phyloP scores from a whole-genome alignment of 768 basidiomycete genomes.

The Leccinum obscurum region DNA sequence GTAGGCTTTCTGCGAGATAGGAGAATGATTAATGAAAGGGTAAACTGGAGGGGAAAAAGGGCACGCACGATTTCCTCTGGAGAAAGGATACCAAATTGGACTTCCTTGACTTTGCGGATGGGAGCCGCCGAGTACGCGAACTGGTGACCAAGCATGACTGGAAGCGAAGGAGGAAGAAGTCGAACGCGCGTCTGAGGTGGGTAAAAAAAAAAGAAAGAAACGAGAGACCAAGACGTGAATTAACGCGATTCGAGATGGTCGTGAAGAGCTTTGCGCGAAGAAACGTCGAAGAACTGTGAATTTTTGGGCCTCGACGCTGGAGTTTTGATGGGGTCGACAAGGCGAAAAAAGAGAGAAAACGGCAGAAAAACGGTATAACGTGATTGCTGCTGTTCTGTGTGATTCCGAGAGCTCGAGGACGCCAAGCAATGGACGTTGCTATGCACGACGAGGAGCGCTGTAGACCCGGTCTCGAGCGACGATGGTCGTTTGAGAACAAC shows the following conservation, averaged over 20 bases:
- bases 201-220: constrained; percentile 4
- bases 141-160: constrained; percentile 80
- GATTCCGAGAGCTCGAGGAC: background rate
- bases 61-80: constrained; percentile 91
- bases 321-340: constrained; percentile 5
- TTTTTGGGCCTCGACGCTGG: constrained; percentile 21
- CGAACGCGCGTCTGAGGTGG: constrained; percentile 20
- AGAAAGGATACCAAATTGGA: constrained; percentile 97
- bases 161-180: background rate
- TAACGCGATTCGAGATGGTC: constrained; percentile 24
- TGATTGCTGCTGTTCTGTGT: constrained; percentile 2
- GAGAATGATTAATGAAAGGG: constrained; percentile 15
- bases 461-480: constrained; percentile 24
- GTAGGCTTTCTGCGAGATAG: constrained; percentile 82
- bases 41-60: background rate
- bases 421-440: constrained; percentile 8
- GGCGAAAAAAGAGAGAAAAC: constrained; percentile 18
- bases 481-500: constrained; percentile 37
- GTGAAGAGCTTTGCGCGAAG: constrained; percentile 3
- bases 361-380: constrained; percentile 13
- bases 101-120: constrained; percentile 93
- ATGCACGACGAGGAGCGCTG: constrained; percentile 17
- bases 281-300: constrained; percentile 16
- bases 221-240: constrained; percentile 22
- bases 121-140: constrained; percentile 94